Evolutionary conservation across 139 green algal genomes (phyloP).

Genomic region (Auxenochlorella protothecoides): DNA sequence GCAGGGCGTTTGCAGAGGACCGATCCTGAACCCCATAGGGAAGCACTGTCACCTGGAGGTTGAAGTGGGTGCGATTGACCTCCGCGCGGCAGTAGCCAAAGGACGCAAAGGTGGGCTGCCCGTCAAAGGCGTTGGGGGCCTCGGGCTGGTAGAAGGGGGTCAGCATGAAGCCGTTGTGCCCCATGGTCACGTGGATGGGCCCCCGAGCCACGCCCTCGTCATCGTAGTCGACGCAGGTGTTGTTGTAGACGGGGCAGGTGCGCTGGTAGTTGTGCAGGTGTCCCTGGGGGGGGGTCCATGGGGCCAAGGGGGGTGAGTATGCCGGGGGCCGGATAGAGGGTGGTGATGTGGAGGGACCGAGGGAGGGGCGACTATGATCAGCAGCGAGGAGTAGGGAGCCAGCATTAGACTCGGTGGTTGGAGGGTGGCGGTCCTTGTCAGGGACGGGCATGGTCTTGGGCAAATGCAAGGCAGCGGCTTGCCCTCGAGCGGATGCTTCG

Average conservation of each 20-base stretch:
- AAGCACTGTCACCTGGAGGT: not conserved
- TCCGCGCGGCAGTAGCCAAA: not conserved
- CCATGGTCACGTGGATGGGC: conserved; percentile 60
- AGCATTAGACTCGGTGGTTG: no score
- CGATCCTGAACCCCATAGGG: no score
- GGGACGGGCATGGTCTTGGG: no score
- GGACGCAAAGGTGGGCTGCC: not conserved
- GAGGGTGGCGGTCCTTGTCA: no score
- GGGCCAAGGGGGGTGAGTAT: no score
- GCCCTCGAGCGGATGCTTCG: no score
- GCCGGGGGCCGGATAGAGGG: no score
- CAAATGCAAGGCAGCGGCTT: no score
- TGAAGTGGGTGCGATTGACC: conserved; percentile 1
- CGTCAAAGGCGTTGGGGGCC: not conserved
- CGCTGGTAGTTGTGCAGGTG: conserved; percentile 36
- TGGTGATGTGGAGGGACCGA: conserved; percentile 13
- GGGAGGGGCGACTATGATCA: no score
- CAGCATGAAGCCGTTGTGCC: conserved; percentile 37
- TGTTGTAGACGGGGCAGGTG: conserved; percentile 20
- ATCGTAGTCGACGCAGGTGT: conserved; percentile 14
- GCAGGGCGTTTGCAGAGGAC: no score
- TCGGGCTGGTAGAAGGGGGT: not conserved
- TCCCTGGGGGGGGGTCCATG: not conserved
- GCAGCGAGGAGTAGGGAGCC: no score
- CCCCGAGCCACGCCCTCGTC: conserved; percentile 14